Evolutionary conservation across 805 yeast species (phyloP).

Genomic region (Candida koratica): DNA sequence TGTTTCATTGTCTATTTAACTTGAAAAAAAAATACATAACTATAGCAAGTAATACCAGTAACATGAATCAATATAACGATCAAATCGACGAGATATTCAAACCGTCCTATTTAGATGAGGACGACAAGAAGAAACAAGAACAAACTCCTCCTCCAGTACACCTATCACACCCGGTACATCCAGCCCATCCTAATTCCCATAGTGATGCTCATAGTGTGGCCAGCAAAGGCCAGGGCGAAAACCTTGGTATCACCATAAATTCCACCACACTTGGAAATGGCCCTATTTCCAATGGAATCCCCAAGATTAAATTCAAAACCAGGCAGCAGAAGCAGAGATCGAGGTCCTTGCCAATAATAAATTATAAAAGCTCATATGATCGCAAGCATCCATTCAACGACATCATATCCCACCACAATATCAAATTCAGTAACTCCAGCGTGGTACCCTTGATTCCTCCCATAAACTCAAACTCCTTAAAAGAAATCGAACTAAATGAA

Average conservation of each 20-base stretch:
- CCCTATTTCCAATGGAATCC: neutral
- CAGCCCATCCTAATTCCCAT: neutral
- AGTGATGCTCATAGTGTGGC: conserved; percentile 1
- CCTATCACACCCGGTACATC: neutral
- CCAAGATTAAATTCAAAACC: conserved; percentile 25
- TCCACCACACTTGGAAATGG: neutral
- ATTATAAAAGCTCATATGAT: conserved; percentile 18
- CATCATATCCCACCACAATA: conserved; percentile 1
- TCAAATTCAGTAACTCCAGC: conserved; percentile 11
- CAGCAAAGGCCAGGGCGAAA: neutral
- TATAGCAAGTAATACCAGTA: neutral
- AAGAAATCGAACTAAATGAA: conserved; percentile 84
- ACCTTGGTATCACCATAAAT: neutral
- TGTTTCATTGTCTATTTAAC: too few relatives aligned
- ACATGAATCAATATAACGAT: conserved; percentile 10
- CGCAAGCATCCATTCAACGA: conserved; percentile 8
- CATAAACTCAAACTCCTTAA: conserved; percentile 71
- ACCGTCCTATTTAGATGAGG: conserved; percentile 14
- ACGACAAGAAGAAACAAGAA: conserved; percentile 5
- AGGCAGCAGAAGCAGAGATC: conserved; percentile 25
- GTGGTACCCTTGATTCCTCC: conserved; percentile 64
- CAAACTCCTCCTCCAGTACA: conserved; percentile 7
- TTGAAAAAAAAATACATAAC: neutral
- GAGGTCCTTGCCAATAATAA: conserved; percentile 41
- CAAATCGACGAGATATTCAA: conserved; percentile 14